Percentiles rank a stretch among this genome's conserved stretches.
Evolutionary conservation across 305 asterid genomes (phyloP).

Genomic region (Fraxinus platypoda): DNA sequence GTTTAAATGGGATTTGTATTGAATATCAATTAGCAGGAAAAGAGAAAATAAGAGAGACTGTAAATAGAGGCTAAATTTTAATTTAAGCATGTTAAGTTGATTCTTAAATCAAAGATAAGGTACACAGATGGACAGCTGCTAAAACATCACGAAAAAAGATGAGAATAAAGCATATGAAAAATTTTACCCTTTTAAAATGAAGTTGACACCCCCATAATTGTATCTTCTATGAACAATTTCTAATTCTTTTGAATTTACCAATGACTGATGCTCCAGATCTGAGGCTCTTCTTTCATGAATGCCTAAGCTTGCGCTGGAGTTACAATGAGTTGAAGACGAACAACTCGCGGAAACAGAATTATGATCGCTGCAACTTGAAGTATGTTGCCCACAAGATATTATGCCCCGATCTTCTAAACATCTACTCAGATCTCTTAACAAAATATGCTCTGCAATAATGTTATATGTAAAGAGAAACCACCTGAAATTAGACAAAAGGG

Average conservation of each 20-base stretch:
- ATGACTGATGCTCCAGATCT: constrained; percentile 29
- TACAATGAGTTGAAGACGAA: constrained; percentile 42
- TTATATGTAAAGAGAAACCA: constrained; percentile 11
- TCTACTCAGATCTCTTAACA: constrained; percentile 51
- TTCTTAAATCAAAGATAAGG: neutral
- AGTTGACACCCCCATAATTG: constrained; percentile 52
- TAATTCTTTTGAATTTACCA: constrained; percentile 40
- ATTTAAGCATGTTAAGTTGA: neutral
- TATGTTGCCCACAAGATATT: constrained; percentile 38
- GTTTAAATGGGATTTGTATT: constrained; percentile 9
- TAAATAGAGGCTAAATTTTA: neutral
- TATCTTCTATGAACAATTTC: constrained; percentile 49
- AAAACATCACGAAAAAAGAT: constrained; percentile 16
- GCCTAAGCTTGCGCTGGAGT: constrained; percentile 32
- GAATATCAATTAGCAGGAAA: neutral
- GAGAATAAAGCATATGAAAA: neutral
- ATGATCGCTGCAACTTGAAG: constrained; percentile 26
- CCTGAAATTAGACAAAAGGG: constrained; percentile 3
- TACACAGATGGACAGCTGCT: neutral
- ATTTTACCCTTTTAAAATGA: constrained; percentile 76
- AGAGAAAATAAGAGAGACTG: neutral
- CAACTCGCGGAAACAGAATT: constrained; percentile 28
- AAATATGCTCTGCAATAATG: constrained; percentile 58
- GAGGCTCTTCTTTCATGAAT: constrained; percentile 34
- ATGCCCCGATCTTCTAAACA: constrained; percentile 40